phyloP scores from a whole-genome alignment of 177 flowering plant genomes.

The Telopea speciosissima region DNA sequence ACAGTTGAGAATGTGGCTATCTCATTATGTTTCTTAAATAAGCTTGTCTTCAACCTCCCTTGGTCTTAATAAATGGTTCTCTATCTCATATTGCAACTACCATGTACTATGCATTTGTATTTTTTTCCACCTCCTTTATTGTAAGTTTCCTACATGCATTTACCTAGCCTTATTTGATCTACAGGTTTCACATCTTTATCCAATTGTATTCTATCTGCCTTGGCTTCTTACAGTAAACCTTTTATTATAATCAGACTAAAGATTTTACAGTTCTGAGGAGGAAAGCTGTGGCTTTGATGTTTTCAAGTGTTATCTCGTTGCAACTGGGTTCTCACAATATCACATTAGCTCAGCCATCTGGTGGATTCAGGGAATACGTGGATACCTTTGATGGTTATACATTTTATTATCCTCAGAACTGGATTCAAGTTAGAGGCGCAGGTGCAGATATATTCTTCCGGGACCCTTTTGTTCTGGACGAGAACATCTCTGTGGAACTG shows the following conservation, averaged over 20 bases:
- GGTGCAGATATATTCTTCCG: constrained; percentile 69
- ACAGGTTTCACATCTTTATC: not conserved
- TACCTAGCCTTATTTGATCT: not conserved
- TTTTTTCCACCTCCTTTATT: no score
- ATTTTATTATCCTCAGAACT: constrained; percentile 74
- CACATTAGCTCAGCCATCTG: constrained; percentile 45
- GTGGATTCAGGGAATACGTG: constrained; percentile 66
- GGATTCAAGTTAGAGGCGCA: constrained; percentile 91
- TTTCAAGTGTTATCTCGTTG: constrained; percentile 49
- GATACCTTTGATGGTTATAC: constrained; percentile 93
- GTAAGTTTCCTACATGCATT: not conserved
- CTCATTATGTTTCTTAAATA: not conserved
- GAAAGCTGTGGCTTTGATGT: constrained; percentile 43
- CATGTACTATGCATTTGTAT: not conserved
- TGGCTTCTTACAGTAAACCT: constrained; percentile 13
- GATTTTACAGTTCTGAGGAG: constrained; percentile 82
- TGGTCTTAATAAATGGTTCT: no score
- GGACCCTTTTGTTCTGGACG: constrained; percentile 92
- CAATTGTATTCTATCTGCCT: not conserved
- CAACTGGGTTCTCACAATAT: constrained; percentile 16
- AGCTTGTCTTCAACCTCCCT: not conserved
- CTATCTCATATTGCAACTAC: no score
- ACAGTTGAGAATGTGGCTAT: not conserved
- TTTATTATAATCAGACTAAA: constrained; percentile 45
- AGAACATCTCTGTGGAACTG: constrained; percentile 75